phyloP scores from a whole-genome alignment of 345 rosid genomes.

The Gossypium turneri region DNA sequence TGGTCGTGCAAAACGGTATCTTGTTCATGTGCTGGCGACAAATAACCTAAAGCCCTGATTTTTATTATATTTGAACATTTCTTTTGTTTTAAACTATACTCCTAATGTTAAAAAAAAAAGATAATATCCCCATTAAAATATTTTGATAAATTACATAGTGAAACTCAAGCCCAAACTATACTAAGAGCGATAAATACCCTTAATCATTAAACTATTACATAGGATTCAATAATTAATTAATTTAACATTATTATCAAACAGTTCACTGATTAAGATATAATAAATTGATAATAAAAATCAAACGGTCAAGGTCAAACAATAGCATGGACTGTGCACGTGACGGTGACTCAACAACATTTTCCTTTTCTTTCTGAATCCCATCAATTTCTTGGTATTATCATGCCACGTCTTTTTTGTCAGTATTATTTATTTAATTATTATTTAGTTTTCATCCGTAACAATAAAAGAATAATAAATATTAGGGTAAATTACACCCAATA shows the following conservation, averaged over 20 bases:
- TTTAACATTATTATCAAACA: too few species aligned
- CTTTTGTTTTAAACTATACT: too few species aligned
- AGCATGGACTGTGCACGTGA: not conserved
- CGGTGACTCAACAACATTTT: not conserved
- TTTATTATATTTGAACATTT: too few species aligned
- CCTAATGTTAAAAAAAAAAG: too few species aligned
- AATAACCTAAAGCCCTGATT: not conserved
- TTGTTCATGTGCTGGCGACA: not conserved
- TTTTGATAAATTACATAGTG: too few species aligned
- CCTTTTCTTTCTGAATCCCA: not conserved
- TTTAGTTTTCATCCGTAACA: not conserved
- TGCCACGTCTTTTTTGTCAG: constrained; percentile 1
- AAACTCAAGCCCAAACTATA: fast-evolving
- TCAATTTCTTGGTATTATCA: not conserved
- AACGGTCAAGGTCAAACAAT: not conserved
- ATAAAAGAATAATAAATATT: not conserved
- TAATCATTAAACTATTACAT: fast-evolving
- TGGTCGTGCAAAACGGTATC: not conserved
- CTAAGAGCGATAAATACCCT: fast-evolving
- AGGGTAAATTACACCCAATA: fast-evolving
- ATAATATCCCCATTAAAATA: too few species aligned
- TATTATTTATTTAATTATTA: not conserved
- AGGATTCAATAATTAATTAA: too few species aligned
- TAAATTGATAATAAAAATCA: not conserved
- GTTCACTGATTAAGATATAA: not conserved